A percentile compares a stretch with the other conserved stretches of the same genome.
These are phyloP conservation scores for Geranomyces variabilis DNA, from an alignment of 192 early-diverging fungal species.

Conservation along the genomic window DNA sequence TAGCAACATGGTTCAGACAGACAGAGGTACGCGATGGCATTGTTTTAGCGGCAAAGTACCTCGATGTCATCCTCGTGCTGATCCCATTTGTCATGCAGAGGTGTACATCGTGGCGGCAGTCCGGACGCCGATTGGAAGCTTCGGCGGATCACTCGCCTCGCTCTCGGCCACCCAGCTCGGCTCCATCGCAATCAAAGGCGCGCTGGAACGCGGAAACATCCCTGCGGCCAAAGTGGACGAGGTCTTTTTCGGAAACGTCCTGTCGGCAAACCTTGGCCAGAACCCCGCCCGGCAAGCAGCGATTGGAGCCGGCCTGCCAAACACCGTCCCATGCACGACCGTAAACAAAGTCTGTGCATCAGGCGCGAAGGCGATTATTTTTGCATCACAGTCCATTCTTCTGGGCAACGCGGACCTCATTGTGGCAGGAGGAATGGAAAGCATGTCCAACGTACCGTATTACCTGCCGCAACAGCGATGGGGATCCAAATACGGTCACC, in stretches of 20 bases:
- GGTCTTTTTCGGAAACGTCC: slow-evolving; percentile 94
- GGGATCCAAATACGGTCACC: slow-evolving; percentile 79
- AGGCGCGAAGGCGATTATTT: slow-evolving; percentile 92
- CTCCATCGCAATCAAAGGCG: slow-evolving; percentile 83
- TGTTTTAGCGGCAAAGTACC: neutral
- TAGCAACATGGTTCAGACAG: slow-evolving; percentile 12
- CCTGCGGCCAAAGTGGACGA: slow-evolving; percentile 87
- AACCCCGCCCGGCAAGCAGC: slow-evolving; percentile 94
- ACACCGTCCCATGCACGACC: slow-evolving; percentile 86
- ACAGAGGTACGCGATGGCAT: slow-evolving; percentile 1
- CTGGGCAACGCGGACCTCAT: slow-evolving; percentile 54
- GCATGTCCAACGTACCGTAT: slow-evolving; percentile 93
- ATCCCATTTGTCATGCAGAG: slow-evolving; percentile 12
- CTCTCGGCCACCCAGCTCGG: slow-evolving; percentile 86
- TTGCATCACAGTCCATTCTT: slow-evolving; percentile 71
- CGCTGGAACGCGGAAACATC: slow-evolving; percentile 75
- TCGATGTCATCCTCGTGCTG: neutral
- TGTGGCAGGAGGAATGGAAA: slow-evolving; percentile 94
- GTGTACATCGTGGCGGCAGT: slow-evolving; percentile 91
- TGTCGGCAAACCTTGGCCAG: slow-evolving; percentile 87
- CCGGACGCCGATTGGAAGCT: slow-evolving; percentile 90
- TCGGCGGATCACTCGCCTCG: slow-evolving; percentile 85
- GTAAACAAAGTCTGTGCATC: slow-evolving; percentile 99
- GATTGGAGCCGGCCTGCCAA: slow-evolving; percentile 81
- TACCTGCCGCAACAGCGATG: slow-evolving; percentile 58